Evolutionary conservation across 805 yeast genomes (phyloP), one percentile per base, ranked within the genome.

Genomic region (Isabelozyma heimii): DNA sequence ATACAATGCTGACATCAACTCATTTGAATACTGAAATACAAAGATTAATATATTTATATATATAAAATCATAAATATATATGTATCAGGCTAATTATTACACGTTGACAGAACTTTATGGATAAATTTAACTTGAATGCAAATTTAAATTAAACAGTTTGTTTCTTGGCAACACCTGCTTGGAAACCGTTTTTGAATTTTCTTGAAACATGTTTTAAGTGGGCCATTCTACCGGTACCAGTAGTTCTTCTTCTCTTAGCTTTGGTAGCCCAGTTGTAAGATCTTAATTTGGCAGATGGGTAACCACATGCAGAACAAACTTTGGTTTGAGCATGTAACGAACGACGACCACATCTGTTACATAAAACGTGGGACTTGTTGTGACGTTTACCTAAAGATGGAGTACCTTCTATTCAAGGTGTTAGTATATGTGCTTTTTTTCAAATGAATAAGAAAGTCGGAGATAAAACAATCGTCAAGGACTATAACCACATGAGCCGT

Each of bases 361-460:
- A 94, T 80, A 91, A 83, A 76, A 95, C 87, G 90, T 94, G 99
- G 76, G 98, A 87, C 84, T 94, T 94, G 92, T 89, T 91, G 89
- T 94, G 97, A 81, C 94, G 91, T 84, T 92, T 92, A 86, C 99
- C 99, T 85, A 90, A 87, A 78, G 97, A 90, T 82, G 98, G 97
- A 80, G 99, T 92, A 89, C 99, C 99, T 91, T 92, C 96, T 73
- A 53, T 55, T 42, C 46, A 45, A 43, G 52, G 52, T 46, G 62
- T 58, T 58, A 58, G 62, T 58, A 58, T 43, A 38, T 15, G 16
- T 30, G 35, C 10, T 10, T 30, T 30, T 30, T 30, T 30, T 28
- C 35, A 30, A 30, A 13, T 8, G 2, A 13, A 30, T 13, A 10
- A 30, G 35, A 14, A 15, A 40, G 42, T 14, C 28, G 20, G 35